Percentiles rank a stretch among this genome's conserved stretches.
Evolutionary conservation across 352 stramenopile genomes (phyloP).

Genomic region (Peronospora belbahrii): DNA sequence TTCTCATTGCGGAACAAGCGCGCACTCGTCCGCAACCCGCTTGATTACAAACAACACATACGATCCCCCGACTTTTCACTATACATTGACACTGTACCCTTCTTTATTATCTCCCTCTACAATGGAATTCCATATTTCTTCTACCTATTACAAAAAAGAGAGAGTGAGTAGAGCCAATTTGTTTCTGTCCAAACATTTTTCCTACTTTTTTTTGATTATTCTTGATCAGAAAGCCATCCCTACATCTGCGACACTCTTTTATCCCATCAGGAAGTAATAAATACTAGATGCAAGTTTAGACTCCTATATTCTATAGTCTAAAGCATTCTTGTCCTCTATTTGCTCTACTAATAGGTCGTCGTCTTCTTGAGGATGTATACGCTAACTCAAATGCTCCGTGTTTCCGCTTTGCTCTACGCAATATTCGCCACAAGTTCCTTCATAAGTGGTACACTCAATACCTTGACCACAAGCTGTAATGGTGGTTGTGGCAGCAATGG

Average conservation of each 20-base stretch:
- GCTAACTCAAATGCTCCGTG: constrained; percentile 11
- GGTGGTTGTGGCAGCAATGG: constrained; percentile 49
- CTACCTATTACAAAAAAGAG: neutral
- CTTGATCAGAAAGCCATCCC: neutral
- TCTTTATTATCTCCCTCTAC: neutral
- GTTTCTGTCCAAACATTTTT: neutral
- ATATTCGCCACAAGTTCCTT: constrained; percentile 4
- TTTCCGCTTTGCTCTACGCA: constrained; percentile 3
- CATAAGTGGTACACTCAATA: constrained; percentile 41
- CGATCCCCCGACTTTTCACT: neutral
- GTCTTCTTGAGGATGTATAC: constrained; percentile 11
- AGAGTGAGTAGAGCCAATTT: neutral
- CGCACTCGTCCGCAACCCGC: constrained; percentile 11
- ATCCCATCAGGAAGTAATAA: too few relatives aligned
- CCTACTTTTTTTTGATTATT: too few relatives aligned
- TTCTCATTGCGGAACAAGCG: constrained; percentile 21
- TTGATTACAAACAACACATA: too few relatives aligned
- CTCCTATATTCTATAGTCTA: too few relatives aligned
- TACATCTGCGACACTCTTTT: too few relatives aligned
- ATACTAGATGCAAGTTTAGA: too few relatives aligned
- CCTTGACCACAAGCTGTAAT: constrained; percentile 69
- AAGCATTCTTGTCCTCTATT: neutral
- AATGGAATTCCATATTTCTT: neutral
- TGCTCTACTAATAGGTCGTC: too few relatives aligned
- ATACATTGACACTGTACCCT: neutral